These are phyloP conservation scores for Candida nanaspora DNA, from an alignment of 805 yeast genomes.

Conservation along the genomic window DNA sequence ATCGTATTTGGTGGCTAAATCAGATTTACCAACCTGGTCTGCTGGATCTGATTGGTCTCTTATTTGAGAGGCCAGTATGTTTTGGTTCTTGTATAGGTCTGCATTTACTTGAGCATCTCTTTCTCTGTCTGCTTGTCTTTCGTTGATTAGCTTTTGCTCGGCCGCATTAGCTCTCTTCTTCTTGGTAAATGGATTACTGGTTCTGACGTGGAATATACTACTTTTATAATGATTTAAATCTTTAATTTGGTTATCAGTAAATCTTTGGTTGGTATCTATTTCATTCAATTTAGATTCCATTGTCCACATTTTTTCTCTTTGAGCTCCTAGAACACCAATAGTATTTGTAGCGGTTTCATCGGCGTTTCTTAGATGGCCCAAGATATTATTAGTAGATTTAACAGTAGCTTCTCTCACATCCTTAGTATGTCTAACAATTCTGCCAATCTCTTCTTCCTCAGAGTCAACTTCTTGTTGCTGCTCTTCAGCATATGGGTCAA, in stretches of 20 bases:
- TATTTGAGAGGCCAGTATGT: slow-evolving; percentile 37
- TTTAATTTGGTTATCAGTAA: slow-evolving; percentile 76
- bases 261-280: slow-evolving; percentile 73
- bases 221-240: slow-evolving; percentile 77
- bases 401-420: slow-evolving; percentile 62
- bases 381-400: slow-evolving; percentile 76
- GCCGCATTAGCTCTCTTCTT: slow-evolving; percentile 65
- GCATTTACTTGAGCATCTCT: slow-evolving; percentile 21
- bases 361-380: slow-evolving; percentile 64
- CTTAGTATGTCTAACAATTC: slow-evolving; percentile 75
- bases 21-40: slow-evolving; percentile 14
- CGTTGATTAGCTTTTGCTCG: slow-evolving; percentile 60
- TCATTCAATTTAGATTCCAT: slow-evolving; percentile 72
- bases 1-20: slow-evolving; percentile 35
- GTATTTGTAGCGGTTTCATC: slow-evolving; percentile 75
- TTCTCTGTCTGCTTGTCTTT: slow-evolving; percentile 26
- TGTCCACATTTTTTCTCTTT: slow-evolving; percentile 75
- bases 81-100: slow-evolving; percentile 19
- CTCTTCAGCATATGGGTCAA: slow-evolving; percentile 18
- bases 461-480: slow-evolving; percentile 58
- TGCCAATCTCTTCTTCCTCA: slow-evolving; percentile 80
- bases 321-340: slow-evolving; percentile 89
- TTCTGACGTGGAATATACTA: slow-evolving; percentile 71
- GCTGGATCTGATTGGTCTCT: slow-evolving; percentile 24
- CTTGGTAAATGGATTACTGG: slow-evolving; percentile 83